Evolutionary conservation across 2,329 filamentous ascomycete species (phyloP).

Genomic region (Nemania sp.): DNA sequence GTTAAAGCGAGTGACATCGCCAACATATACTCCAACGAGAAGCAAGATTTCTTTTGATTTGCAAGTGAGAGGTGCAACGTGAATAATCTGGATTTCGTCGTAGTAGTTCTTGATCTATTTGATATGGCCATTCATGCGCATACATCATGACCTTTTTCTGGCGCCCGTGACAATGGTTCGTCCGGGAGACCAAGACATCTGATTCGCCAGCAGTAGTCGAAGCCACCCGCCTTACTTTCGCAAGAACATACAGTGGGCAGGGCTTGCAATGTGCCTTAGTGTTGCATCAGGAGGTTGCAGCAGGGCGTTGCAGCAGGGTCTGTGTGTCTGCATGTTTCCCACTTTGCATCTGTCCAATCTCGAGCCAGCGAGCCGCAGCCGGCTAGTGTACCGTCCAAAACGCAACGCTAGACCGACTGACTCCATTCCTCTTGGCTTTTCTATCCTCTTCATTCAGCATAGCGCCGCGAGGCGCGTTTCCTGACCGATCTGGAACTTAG

Average conservation of each 20-base stretch:
- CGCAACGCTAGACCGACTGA: conserved; percentile 38
- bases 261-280: conserved; percentile 34
- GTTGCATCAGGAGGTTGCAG: conserved; percentile 29
- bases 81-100: not conserved
- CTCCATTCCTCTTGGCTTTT: conserved; percentile 28
- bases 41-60: not conserved
- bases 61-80: not conserved
- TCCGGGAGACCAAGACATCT: conserved; percentile 21
- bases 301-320: conserved; percentile 32
- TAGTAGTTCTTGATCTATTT: conserved; percentile 2
- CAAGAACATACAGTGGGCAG: conserved; percentile 40
- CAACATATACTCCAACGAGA: conserved; percentile 5
- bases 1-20: conserved; percentile 41
- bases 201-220: conserved; percentile 45
- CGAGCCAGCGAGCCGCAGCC: conserved; percentile 31
- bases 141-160: not conserved
- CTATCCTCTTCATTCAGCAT: conserved; percentile 12
- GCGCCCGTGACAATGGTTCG: conserved; percentile 8
- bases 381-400: conserved; percentile 31
- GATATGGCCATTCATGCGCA: not conserved
- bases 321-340: conserved; percentile 39
- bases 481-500: conserved; percentile 19
- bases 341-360: conserved; percentile 33
- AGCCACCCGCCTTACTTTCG: conserved; percentile 53
- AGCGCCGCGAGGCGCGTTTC: conserved; percentile 4